Base-by-base conservation (phyloP, 2,329 filamentous ascomycete species). In the Cladosporium phlei region DNA sequence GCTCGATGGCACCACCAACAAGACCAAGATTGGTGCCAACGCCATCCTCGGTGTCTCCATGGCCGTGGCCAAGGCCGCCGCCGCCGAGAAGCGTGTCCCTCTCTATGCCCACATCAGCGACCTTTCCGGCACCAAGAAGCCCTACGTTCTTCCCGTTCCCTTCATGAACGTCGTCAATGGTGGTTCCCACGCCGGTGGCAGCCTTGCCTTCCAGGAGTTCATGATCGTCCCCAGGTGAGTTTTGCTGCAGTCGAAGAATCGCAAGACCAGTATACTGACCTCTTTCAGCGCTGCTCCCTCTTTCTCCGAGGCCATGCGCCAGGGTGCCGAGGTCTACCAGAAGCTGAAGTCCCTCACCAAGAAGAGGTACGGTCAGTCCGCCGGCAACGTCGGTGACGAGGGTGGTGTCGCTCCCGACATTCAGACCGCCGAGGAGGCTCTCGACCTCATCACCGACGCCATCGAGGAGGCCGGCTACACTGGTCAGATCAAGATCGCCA, bases 341-440 rank as follows among this genome's bases (percentile, higher is more conserved):
- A 86, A 87, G 75, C 86, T 98, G 65, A 98, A 98, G 86, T 65
- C 79, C 63, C 82, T 97, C 53, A 90, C 93, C 71, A 97, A 97
- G 87, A 93, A 96, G 87, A 93, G 88, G 81, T 98, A 98, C 72
- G 93, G 93, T 68, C 91, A 95, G 75, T 96, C 93, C 56, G 93
- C 93, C 58, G 93, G 91, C 71, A 98, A 98, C 71, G 93, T 98
- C 59, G 93, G 93, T 74, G 93, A 98, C 69, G 93, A 98, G 83
- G 93, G 93, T 80, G 93, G 93, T 85, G 93, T 98, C 67, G 93
- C 93, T 61, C 93, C 93, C 61, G 90, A 97, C 82, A 97, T 98
- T 68, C 88, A 96, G 79, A 94, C 88, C 60, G 79, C 93, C 55
- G 87, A 94, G 69, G 93, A 98, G 79, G 93, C 94, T 59, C 87